Conservation (phyloP, 352 stramenopile genomes). For the Globisporangium emineosum region DNA sequence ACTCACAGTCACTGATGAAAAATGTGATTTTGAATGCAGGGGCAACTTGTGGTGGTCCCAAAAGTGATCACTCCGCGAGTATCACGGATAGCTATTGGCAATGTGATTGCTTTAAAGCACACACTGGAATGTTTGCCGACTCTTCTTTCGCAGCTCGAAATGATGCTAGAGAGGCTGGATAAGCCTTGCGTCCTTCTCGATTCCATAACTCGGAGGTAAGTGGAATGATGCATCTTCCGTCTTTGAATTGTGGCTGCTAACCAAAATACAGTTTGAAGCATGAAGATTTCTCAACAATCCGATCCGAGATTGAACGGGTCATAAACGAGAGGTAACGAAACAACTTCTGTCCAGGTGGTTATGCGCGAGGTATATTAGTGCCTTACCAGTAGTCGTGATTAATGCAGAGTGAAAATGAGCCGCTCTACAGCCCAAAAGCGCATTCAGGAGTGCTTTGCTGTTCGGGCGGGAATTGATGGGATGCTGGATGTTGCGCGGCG, state of each 20-base stretch:
- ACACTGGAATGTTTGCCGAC: conserved; percentile 65
- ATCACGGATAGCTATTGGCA: conserved; percentile 70
- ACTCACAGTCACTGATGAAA: background rate
- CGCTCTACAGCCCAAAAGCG: conserved; percentile 72
- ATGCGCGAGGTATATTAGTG: background rate
- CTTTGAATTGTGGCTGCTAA: background rate
- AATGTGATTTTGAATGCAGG: conserved; percentile 24
- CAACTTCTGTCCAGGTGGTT: too few species aligned
- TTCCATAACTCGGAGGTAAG: conserved; percentile 64
- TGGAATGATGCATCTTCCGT: background rate
- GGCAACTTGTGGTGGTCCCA: conserved; percentile 73
- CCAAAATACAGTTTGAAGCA: conserved; percentile 37
- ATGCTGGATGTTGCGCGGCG: conserved; percentile 83
- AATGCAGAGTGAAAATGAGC: conserved; percentile 54
- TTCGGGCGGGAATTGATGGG: conserved; percentile 75
- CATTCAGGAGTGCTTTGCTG: conserved; percentile 84
- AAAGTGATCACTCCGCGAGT: conserved; percentile 70
- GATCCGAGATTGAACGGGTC: conserved; percentile 61
- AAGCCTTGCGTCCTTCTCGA: conserved; percentile 43
- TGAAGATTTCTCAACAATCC: conserved; percentile 50
- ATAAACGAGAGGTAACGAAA: conserved; percentile 80
- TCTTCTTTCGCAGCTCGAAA: conserved; percentile 49
- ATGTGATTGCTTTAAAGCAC: conserved; percentile 83
- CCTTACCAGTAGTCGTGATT: background rate
- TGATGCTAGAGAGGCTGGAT: conserved; percentile 26